A percentile compares a stretch with the other conserved stretches of the same genome.
Conservation (phyloP, 2,329 filamentous ascomycete species). For the Colletotrichum caudatum region DNA sequence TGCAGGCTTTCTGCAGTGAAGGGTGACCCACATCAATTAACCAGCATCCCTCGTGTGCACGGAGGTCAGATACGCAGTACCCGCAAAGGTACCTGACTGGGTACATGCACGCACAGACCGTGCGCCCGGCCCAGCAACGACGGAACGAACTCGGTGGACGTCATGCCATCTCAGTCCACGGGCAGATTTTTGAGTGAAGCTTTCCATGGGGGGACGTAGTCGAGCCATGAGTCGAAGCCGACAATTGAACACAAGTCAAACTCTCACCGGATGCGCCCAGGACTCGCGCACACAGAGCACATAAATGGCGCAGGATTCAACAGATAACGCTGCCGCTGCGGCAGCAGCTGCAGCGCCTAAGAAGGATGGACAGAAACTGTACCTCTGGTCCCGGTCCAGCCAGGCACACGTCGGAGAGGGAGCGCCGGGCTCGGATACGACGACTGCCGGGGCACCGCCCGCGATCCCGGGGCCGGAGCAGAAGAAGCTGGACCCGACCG, state of each 20-base stretch:
- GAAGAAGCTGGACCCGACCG: conserved; percentile 34
- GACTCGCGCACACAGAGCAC: neutral
- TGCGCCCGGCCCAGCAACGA: conserved; percentile 32
- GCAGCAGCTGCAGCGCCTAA: neutral
- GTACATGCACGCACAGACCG: conserved; percentile 40
- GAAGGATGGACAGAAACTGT: conserved; percentile 28
- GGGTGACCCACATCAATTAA: conserved; percentile 41
- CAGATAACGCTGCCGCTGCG: conserved; percentile 8
- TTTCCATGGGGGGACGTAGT: neutral
- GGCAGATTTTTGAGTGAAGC: conserved; percentile 40
- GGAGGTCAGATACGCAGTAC: no score
- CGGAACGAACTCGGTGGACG: conserved; percentile 37
- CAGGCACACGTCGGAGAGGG: conserved; percentile 38
- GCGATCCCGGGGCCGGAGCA: neutral
- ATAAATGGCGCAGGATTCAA: conserved; percentile 33
- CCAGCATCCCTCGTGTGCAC: neutral
- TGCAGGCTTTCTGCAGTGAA: conserved; percentile 24
- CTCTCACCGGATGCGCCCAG: neutral
- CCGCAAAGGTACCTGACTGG: neutral
- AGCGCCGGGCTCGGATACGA: conserved; percentile 39
- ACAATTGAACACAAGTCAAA: neutral
- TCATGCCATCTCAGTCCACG: conserved; percentile 39
- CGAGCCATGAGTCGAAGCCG: neutral
- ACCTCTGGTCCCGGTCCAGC: conserved; percentile 26
- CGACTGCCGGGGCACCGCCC: conserved; percentile 8